A percentile compares a stretch with the other conserved stretches of the same genome.
Conservation (phyloP, 106 monocot genomes). For the Dendrobium catenatum region DNA sequence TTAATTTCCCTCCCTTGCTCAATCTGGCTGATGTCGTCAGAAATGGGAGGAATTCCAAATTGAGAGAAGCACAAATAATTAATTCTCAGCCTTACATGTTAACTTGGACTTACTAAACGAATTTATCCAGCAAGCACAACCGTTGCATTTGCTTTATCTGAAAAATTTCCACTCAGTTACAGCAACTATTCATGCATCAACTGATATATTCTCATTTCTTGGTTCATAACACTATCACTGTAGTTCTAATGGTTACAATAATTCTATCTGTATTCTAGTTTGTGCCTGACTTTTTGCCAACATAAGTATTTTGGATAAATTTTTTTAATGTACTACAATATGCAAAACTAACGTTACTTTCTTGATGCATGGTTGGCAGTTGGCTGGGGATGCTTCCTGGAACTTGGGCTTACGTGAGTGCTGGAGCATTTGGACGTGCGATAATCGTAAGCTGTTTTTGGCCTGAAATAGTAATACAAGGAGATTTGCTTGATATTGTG, state of each 20-base stretch:
- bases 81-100: no score
- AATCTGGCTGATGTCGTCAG: no score
- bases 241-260: neutral
- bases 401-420: constrained; percentile 26
- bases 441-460: constrained; percentile 18
- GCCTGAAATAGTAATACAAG: neutral
- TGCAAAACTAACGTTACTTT: neutral
- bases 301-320: neutral
- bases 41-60: no score
- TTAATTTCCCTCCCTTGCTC: no score
- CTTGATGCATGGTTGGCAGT: constrained; percentile 11
- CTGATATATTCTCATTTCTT: neutral
- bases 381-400: constrained; percentile 29
- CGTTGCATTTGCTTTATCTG: no score
- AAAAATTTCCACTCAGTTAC: no score
- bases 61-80: no score
- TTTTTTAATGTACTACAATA: neutral
- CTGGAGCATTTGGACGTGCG: constrained; percentile 25
- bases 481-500: neutral
- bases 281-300: neutral
- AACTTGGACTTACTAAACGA: no score
- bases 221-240: neutral
- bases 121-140: no score
- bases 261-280: neutral
- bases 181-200: no score